Evolutionary conservation across 2,329 filamentous ascomycete species (phyloP), one percentile per base, ranked within the genome.

Genomic region (Paracoccidioides lutzii): DNA sequence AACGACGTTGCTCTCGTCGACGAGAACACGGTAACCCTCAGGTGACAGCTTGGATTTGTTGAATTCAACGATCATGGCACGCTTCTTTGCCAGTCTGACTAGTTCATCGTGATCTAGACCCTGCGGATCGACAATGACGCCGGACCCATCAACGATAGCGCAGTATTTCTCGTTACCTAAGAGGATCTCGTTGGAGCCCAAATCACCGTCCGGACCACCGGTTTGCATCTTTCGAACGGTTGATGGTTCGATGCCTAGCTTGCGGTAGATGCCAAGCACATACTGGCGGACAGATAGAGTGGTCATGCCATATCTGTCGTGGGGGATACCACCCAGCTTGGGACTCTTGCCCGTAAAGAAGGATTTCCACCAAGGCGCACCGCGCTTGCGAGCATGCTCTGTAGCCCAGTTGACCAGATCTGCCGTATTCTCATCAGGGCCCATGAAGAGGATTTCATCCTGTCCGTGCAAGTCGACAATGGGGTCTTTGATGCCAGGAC

Each of bases 341-440:
- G 90, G 93, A 63, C 89, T 95, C 80, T 98, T 98, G 67, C 93
- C 93, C 2, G 93, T 98, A 79, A 98, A 98, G 81, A 98, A 98
- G 0, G 93, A 98, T 79, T 98, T 98, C 93, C 93, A 98, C 89
- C 91, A 98, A 33, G 90, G 89, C 4, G 93, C 93, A 48, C 90
- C 90, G 64, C 93, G 84, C 59, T 77, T 76, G 53, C 89, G 83
- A 58, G 93, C 93, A 71, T 98, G 93, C 71, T 93, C 85, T 1
- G 93, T 98, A n/a, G 93, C 93, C 93, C 93, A 98, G 73, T 98
- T 84, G 53, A 98, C 93, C 38, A 98, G 80, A 66, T 95, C 89
- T 28, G 93, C 93, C 0, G 93, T 98, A 75, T 98, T 98, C 82
- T 98, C 93, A 63, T 98, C 93, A 0, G 93, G 93, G 38, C 93